Base-by-base conservation (phyloP, 1,284 basidiomycete species). In the Tremellales sp. region DNA sequence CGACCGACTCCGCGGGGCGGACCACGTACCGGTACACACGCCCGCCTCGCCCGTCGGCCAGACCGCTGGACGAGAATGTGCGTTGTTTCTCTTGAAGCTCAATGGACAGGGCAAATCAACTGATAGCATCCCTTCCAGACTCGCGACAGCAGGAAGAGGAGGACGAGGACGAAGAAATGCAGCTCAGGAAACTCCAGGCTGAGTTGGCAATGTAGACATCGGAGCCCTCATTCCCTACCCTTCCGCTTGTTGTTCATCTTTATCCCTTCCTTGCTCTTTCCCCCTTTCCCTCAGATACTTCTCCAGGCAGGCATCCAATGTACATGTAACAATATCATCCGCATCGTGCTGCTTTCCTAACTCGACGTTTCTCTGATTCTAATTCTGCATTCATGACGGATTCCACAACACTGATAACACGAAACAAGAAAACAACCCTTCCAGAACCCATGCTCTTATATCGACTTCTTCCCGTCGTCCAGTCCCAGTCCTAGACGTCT, bases 141-240 rank as follows among this genome's bases (percentile, higher is more conserved):
- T 51, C 57, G 50, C 53, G 51, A 60, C 64, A 70, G 70, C 73
- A 70, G 58, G 70, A 69, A 56, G 80, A 77, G 44, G 84, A 82
- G 62, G 89, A 94, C 66, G 88, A 87, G 71, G 90, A 95, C 77
- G 93, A 97, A 71, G 94, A 93, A 59, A 85, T 81, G 37, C 86
- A 97, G 74, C 82, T 99, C 66, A 83, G 81, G 70, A 84, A 90
- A 71, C 77, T 99, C 60, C 94, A 97, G 76, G 93, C 91, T 16
- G 85, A 85, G 50, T 75, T 95, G 65, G 86, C 91, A 31, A 89
- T 93, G 86, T 93, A 65, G 50, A 29, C 10, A 19, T 36, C 9
- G 34, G 34, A 36, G 10, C 10, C 18, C 18, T 19, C n/a, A n/a
- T n/a, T n/a, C n/a, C n/a, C n/a, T n/a, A n/a, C n/a, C n/a, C n/a